Base-by-base conservation (phyloP, 2,329 filamentous ascomycete species). In the Trichoderma atrobrunneum region DNA sequence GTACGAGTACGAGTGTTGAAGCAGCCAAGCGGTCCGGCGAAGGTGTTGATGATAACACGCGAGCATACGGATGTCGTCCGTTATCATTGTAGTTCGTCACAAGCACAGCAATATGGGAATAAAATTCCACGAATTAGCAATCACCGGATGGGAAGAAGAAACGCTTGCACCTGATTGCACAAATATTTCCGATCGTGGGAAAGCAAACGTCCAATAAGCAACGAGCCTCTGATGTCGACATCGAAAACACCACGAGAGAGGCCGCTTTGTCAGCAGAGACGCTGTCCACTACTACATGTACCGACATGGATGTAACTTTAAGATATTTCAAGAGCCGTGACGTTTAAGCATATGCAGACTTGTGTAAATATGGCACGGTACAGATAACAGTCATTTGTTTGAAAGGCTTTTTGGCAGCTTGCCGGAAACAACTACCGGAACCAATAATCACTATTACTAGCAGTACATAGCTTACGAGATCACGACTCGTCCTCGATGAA, bases 111-210 rank as follows among this genome's bases (percentile, higher is more conserved):
- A 68, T 24, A 51, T 24, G 43, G 26, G 30, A 26, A 62, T 54
- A 36, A 62, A 62, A 70, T 70, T 70, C 67, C 67, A 70, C 67
- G 67, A 70, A 70, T 70, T 24, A 28, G 57, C 67, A 62, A 24
- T 21, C 57, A 16, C 24, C 21, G 16, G 61, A 18, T 36, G 28
- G 10, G 16, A 21, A 28, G 14, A 34, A 28, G 39, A 36, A 34
- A 51, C 43, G 28, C 48, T 14, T 18, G 32, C 30, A 8, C 32
- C 67, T 61, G 60, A 61, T 62, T 48, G 60, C 39, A 24, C 28
- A 51, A 54, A 32, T 62, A 70, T 34, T 61, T 48, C 43, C 67
- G 57, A 34, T 24, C 32, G 11, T 26, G 21, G n/a, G n/a, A 62
- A n/a, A 16, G 2, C n/a, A 1, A 51, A n/a, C 7, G 26, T 34